phyloP scores from a whole-genome alignment of 2,329 filamentous ascomycete genomes.

The Aureobasidium sp. region DNA sequence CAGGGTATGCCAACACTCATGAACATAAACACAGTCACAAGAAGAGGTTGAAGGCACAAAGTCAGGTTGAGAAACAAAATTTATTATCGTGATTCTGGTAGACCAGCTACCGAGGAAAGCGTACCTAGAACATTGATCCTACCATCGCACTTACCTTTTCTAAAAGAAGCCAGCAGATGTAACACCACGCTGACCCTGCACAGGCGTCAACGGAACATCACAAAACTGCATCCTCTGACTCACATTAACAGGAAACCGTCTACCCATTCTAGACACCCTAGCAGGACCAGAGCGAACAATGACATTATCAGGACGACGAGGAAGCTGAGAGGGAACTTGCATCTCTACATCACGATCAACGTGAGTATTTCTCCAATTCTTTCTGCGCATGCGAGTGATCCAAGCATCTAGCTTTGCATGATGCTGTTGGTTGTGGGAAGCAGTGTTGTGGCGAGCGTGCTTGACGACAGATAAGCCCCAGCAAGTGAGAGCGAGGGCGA shows the following conservation, averaged over 20 bases:
- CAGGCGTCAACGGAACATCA: neutral
- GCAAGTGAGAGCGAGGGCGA: slow-evolving; percentile 12
- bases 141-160: neutral
- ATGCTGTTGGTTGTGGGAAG: neutral
- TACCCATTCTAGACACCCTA: neutral
- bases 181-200: neutral
- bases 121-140: neutral
- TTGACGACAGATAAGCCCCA: neutral
- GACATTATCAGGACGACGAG: neutral
- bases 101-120: neutral
- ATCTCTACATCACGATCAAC: neutral
- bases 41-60: neutral
- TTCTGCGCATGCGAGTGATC: neutral
- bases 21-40: neutral
- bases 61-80: neutral
- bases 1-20: neutral
- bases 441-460: neutral
- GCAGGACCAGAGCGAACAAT: neutral
- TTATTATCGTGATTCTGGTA: neutral
- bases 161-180: neutral
- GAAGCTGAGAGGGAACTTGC: neutral
- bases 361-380: neutral
- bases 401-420: neutral
- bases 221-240: neutral
- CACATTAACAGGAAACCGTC: no score